Evolutionary conservation across 495 filamentous ascomycete genomes (phyloP).

Genomic region (Penicillium atrosanguineum): DNA sequence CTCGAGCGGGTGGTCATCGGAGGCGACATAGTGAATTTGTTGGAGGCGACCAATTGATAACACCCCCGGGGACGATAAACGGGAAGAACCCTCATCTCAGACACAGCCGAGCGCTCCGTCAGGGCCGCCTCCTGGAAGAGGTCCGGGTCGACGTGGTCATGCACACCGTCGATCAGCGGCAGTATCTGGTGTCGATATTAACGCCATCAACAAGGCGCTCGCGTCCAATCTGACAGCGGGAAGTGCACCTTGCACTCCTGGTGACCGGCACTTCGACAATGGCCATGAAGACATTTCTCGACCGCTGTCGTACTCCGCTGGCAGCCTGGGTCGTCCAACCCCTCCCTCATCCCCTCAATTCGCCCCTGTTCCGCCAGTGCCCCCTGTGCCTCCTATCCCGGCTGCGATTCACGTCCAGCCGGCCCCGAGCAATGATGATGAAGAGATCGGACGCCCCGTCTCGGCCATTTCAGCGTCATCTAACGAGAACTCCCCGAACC

Average conservation of each 20-base stretch:
- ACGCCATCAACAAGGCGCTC: slow-evolving; percentile 62
- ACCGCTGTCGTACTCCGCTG: slow-evolving; percentile 38
- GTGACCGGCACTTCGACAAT: slow-evolving; percentile 37
- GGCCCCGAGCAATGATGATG: slow-evolving; percentile 58
- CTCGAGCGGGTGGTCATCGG: slow-evolving; percentile 57
- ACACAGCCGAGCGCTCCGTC: slow-evolving; percentile 47
- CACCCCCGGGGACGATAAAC: slow-evolving; percentile 63
- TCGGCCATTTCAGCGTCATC: slow-evolving; percentile 73
- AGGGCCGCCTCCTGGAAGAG: slow-evolving; percentile 43
- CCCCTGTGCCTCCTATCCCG: slow-evolving; percentile 23
- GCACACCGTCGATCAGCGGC: slow-evolving; percentile 84
- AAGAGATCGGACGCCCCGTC: slow-evolving; percentile 64
- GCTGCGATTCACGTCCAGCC: slow-evolving; percentile 22
- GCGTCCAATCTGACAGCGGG: slow-evolving; percentile 46
- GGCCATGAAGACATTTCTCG: slow-evolving; percentile 28
- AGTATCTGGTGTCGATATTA: slow-evolving; percentile 80
- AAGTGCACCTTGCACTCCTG: slow-evolving; percentile 70
- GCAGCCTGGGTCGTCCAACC: slow-evolving; percentile 29
- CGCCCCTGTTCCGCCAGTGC: slow-evolving; percentile 21
- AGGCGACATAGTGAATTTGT: slow-evolving; percentile 78
- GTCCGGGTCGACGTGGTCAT: slow-evolving; percentile 64
- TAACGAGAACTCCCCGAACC: slow-evolving; percentile 67
- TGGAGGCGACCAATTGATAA: slow-evolving; percentile 63
- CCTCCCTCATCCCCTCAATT: slow-evolving; percentile 39
- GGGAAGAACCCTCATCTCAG: slow-evolving; percentile 48